Evolutionary conservation across 208 protist species (phyloP), one percentile per base, ranked within the genome.

Genomic region (Crithidia expoeki): DNA sequence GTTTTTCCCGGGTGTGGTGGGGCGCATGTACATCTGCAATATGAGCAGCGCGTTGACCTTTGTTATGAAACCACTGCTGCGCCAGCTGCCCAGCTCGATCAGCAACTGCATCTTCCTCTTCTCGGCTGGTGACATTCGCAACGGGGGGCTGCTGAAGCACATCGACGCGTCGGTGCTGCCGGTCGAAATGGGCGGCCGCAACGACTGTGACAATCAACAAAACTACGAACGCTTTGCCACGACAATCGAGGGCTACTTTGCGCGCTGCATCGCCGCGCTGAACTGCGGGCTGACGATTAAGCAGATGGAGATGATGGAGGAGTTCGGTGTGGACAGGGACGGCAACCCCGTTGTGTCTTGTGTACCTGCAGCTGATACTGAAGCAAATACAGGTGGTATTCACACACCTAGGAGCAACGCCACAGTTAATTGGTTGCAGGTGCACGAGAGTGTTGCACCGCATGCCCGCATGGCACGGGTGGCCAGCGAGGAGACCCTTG

Each of bases 21-120:
- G 67, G 19, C 72, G 75, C 51, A 85, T 94, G 52, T 86, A 88
- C 64, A 66, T 94, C 10, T 91, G 85, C 66, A 89, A 92, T 55
- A 94, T 94, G 88, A 82, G 78, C 60, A 50, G 63, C 17, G 73
- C 83, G 14, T 73, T 94, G 1, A 80, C 83, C 9, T 79, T 83
- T 53, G 70, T 92, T n/a, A 80, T 85, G 68, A 89, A 90, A 71
- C 85, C 88, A 21, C 56, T 94, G 23, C 74, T 94, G n/a, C 69
- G 72, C 38, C 84, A 84, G 64, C 73, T 94, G 30, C 88, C 88
- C 19, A 68, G 47, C 19, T 40, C 55, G 6, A 79, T 94, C 28
- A 87, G 79, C 55, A 81, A 92, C n/a, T 80, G 75, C 53, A 87
- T 94, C 71, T 76, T 81, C 50, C 74, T 94, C 67, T 80, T 88